These are phyloP conservation scores for Quercus robur DNA, from an alignment of 306 rosid species.

Conservation along the genomic window DNA sequence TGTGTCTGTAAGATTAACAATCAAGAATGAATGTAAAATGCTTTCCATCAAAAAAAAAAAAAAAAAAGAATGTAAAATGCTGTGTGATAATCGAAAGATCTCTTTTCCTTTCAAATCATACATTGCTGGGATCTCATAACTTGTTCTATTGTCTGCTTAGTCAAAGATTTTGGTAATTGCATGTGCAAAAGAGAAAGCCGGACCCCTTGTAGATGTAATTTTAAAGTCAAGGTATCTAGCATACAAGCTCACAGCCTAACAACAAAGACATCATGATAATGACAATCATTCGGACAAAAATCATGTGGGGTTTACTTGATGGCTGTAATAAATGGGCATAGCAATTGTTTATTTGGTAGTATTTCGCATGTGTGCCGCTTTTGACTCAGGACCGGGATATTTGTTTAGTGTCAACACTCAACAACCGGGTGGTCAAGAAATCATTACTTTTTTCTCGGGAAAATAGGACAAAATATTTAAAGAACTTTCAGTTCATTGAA, in stretches of 20 bases:
- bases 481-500: too few species aligned
- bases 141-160: slow-evolving; percentile 5
- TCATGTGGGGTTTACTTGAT: slow-evolving; percentile 16
- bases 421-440: too few species aligned
- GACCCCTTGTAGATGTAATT: slow-evolving; percentile 14
- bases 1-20: slow-evolving; percentile 45
- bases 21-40: slow-evolving; percentile 38
- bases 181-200: slow-evolving; percentile 19
- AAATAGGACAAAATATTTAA: neutral
- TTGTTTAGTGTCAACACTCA: too few species aligned
- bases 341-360: neutral
- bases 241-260: neutral
- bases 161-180: slow-evolving; percentile 25
- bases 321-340: neutral
- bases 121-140: slow-evolving; percentile 12
- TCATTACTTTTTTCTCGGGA: too few species aligned
- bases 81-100: slow-evolving; percentile 29
- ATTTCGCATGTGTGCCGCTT: neutral
- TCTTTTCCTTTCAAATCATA: slow-evolving; percentile 24
- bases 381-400: too few species aligned
- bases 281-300: slow-evolving; percentile 25
- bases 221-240: neutral
- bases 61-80: slow-evolving; percentile 38
- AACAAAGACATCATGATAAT: slow-evolving; percentile 18
- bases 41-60: too few species aligned